phyloP scores from a whole-genome alignment of 192 early-diverging fungal genomes.

The Borealophlyctis nickersoniae region DNA sequence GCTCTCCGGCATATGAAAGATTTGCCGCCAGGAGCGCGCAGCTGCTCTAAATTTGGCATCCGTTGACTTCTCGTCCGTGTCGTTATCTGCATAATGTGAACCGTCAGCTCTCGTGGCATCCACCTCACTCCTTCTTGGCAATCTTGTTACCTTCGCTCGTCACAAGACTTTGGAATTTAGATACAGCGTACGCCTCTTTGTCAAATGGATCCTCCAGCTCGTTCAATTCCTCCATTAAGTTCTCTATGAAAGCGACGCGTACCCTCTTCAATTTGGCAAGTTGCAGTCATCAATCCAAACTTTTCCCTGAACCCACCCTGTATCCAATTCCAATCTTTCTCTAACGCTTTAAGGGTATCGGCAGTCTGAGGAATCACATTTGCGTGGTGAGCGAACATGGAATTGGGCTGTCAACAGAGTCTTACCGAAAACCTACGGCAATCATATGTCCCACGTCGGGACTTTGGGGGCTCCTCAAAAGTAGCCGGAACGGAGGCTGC shows the following conservation, averaged over 20 bases:
- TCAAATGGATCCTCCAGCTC: conserved; percentile 75
- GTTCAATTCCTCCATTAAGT: conserved; percentile 67
- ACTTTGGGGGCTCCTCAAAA: conserved; percentile 62
- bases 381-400: no score
- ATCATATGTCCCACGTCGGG: conserved; percentile 70
- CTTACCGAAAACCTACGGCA: conserved; percentile 58
- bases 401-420: no score
- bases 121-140: no score
- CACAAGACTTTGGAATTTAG: conserved; percentile 87
- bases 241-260: conserved; percentile 53
- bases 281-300: conserved; percentile 10
- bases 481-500: conserved; percentile 85
- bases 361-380: no score
- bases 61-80: conserved; percentile 72
- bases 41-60: conserved; percentile 89
- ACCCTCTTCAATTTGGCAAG: no score
- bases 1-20: conserved; percentile 72
- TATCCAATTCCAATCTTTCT: conserved; percentile 89
- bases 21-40: conserved; percentile 81
- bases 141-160: conserved; percentile 67
- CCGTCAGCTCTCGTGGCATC: neutral
- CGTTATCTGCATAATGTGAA: conserved; percentile 49
- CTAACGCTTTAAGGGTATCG: conserved; percentile 77
- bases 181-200: conserved; percentile 81
- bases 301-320: conserved; percentile 45